Evolutionary conservation across 2,329 filamentous ascomycete species (phyloP), one percentile per base, ranked within the genome.

Genomic region (Verticillium dahliae): DNA sequence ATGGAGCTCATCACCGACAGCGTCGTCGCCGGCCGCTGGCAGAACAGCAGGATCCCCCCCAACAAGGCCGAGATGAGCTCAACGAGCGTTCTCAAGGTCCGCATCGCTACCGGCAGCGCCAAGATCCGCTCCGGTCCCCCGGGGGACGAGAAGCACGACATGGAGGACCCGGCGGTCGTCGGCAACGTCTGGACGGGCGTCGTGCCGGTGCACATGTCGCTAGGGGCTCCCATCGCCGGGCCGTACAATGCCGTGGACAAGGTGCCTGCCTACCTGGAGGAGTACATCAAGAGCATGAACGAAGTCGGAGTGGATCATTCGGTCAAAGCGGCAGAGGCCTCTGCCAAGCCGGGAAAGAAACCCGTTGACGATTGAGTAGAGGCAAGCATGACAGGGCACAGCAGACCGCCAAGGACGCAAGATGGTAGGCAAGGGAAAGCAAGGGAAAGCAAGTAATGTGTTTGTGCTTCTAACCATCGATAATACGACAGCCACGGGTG

Each of bases 1-100:
- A 89, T 96, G 86, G 77, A 87, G 67, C 78, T 90, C 62, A 89
- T 96, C 71, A 96, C 91, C 1, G 83, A 96, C 72, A 81, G 83
- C 41, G 85, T 94, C 13, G 81, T 94, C 2, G 81, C 86, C 0
- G 78, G 80, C 13, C 85, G 91, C 5, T 96, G 90, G 86, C 78
- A 81, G 18, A 80, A 89, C 69, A 85, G 85, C 15, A 84, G 92
- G 4, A 77, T 86, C 6, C 90, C 91, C 4, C 90, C 91, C 1
- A 89, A 86, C 55, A 80, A 80, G 56, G 85, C 87, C 11, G 92
- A 96, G 79, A 83, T 95, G 80, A 85, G 86, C 63, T 87, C 84
- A 62, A 96, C 91, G 0, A 83, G 85, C 54, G 86, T 96, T 50
- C 75, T 96, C 61, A 86, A 81, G 65, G 85, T 96, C 11, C 80